Evolutionary conservation across 768 basidiomycete species (phyloP).

Genomic region (Leucosporidium creatinivorum): DNA sequence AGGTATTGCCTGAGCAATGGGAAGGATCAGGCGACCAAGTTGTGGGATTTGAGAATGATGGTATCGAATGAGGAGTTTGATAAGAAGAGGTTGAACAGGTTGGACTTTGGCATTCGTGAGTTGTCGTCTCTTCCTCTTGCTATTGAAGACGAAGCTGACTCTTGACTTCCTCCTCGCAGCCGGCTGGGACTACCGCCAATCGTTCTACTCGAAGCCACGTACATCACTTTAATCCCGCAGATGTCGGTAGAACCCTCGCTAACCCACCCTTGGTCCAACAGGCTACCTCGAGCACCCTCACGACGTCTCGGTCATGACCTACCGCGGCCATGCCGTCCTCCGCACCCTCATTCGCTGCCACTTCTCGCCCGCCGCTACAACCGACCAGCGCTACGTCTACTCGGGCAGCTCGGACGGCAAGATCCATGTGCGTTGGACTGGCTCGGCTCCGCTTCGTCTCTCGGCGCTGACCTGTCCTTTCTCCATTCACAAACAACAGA

Average conservation of each 20-base stretch:
- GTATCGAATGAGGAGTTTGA: constrained; percentile 17
- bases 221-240: background rate
- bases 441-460: background rate
- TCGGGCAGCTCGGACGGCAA: constrained; percentile 81
- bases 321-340: constrained; percentile 80
- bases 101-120: constrained; percentile 15
- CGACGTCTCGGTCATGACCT: constrained; percentile 51
- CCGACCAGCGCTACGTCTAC: constrained; percentile 83
- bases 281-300: constrained; percentile 24
- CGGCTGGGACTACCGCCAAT: background rate
- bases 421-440: constrained; percentile 59
- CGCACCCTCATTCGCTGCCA: constrained; percentile 91
- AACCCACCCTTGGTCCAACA: background rate
- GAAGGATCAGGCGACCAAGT: constrained; percentile 62
- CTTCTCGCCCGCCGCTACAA: constrained; percentile 88
- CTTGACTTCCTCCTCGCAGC: background rate
- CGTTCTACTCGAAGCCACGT: constrained; percentile 13
- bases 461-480: background rate
- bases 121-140: background rate
- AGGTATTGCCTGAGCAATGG: constrained; percentile 91
- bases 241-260: background rate
- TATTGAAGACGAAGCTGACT: background rate
- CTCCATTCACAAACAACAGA: constrained; percentile 49
- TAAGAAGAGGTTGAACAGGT: constrained; percentile 15
- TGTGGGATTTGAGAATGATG: constrained; percentile 32